Evolutionary conservation across 2,329 filamentous ascomycete genomes (phyloP), one percentile per base, ranked within the genome.

Genomic region (Aspergillus aculeatinus): DNA sequence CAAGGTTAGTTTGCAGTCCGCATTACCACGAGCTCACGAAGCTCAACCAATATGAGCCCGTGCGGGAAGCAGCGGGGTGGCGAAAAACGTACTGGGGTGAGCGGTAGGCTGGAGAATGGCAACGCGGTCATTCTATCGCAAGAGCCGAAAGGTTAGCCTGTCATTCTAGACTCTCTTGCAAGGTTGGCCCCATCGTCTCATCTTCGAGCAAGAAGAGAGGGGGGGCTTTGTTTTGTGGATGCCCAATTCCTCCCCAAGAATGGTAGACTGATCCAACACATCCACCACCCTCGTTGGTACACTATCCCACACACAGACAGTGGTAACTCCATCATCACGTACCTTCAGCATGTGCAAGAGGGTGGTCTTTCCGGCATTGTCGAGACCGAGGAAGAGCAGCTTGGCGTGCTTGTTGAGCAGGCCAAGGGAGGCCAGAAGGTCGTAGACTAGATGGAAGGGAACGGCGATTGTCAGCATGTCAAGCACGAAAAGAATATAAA

Each of bases 351-450:
- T 96, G 80, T 96, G 92, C 74, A 96, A 82, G 70, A 96, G 83
- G 49, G 92, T 96, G 57, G 92, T 96, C 85, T 96, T 96, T 80
- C 92, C 92, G 55, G 92, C 92, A 81, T 96, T 96, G 78, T 96
- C 92, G 64, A 96, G 88, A 70, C 92, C 92, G 65, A 96, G 87
- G 82, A 96, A 96, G 60, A 96, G 86, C 61, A 96, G 86, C 86
- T 96, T 96, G 73, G 92, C 92, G 79, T 96, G 91, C 85, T 96
- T 96, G 87, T 96, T 96, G 68, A 94, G 83, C 73, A 96, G 85
- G 71, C 92, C 92, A 65, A 96, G 85, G 67, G 87, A 91, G 72
- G 92, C 90, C 72, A 96, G 87, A 71, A 96, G 82, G 82, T 96
- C 91, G 85, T 91, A 96, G 81, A 96, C 92, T 92, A 68, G 76